Conservation (phyloP, 192 early-diverging fungal species). For the Coemansia brasiliensis region DNA sequence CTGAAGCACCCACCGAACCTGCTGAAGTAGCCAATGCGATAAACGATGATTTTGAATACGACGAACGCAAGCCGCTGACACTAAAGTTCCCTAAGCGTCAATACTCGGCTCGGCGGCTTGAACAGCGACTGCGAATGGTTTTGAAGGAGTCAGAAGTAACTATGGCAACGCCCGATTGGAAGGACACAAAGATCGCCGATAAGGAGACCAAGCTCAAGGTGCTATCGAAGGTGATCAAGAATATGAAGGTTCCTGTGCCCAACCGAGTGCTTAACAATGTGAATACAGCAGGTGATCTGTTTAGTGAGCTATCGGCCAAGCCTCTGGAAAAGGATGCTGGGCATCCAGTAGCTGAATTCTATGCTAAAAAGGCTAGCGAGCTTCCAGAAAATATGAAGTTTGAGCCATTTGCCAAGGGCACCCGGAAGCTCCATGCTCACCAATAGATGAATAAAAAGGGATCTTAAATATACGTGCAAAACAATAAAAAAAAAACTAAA, state of each 20-base stretch:
- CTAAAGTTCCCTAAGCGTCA: conserved; percentile 34
- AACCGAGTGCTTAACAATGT: conserved; percentile 49
- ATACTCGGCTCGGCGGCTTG: conserved; percentile 17
- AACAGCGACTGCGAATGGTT: conserved; percentile 11
- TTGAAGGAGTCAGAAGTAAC: conserved; percentile 17
- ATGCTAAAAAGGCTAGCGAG: conserved; percentile 11
- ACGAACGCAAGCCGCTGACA: background rate
- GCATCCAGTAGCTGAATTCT: conserved; percentile 47
- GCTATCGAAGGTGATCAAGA: conserved; percentile 35
- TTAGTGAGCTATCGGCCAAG: conserved; percentile 30
- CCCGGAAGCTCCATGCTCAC: conserved; percentile 40
- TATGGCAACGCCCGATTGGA: conserved; percentile 31
- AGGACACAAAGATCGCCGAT: conserved; percentile 24
- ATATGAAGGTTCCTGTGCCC: conserved; percentile 29
- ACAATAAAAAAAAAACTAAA: conserved; percentile 23
- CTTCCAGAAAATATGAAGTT: conserved; percentile 55
- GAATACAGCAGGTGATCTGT: conserved; percentile 38
- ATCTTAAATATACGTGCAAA: conserved; percentile 8
- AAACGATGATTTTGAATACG: background rate
- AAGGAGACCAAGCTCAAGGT: conserved; percentile 39
- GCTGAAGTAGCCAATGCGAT: background rate
- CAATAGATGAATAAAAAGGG: conserved; percentile 30
- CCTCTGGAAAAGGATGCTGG: conserved; percentile 37
- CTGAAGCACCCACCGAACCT: too few relatives aligned
- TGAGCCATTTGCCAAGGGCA: conserved; percentile 39